These are phyloP conservation scores for Fusarium nelsonii DNA, from an alignment of 2,329 filamentous ascomycete genomes.

Conservation along the genomic window DNA sequence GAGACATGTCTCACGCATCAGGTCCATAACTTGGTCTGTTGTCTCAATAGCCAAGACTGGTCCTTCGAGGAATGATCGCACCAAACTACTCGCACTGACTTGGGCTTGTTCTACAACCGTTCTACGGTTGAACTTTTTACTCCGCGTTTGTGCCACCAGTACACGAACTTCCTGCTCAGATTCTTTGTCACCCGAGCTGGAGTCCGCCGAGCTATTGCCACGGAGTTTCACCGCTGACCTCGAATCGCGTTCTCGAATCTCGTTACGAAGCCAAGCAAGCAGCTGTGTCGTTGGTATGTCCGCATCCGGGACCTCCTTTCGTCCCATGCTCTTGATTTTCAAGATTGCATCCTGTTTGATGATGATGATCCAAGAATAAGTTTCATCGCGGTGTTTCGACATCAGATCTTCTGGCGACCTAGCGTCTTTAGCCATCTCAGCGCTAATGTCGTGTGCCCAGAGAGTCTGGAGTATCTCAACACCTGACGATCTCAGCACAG, in stretches of 20 bases:
- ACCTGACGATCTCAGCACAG: conserved; percentile 79
- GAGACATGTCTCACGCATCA: conserved; percentile 79
- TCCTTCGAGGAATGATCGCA: conserved; percentile 78
- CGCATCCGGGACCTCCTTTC: conserved; percentile 79
- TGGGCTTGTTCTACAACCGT: conserved; percentile 86
- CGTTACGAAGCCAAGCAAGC: conserved; percentile 81
- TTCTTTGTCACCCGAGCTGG: conserved; percentile 49
- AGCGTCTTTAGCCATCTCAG: conserved; percentile 86
- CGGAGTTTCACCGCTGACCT: conserved; percentile 64
- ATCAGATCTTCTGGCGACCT: conserved; percentile 84
- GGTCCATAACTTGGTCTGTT: conserved; percentile 82
- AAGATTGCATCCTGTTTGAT: conserved; percentile 82
- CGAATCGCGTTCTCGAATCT: conserved; percentile 83
- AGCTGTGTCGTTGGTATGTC: conserved; percentile 82
- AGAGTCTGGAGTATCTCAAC: conserved; percentile 82
- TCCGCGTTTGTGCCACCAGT: conserved; percentile 83
- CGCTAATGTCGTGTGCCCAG: conserved; percentile 86
- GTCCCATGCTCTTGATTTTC: conserved; percentile 82
- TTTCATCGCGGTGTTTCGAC: conserved; percentile 79
- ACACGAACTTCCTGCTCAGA: conserved; percentile 83
- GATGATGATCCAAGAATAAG: conserved; percentile 88
- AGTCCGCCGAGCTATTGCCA: conserved; percentile 50
- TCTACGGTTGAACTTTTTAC: conserved; percentile 91
- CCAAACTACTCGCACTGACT: conserved; percentile 68
- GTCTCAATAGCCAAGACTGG: conserved; percentile 91